Evolutionary conservation across 306 rosid species (phyloP), one percentile per base, ranked within the genome.

Genomic region (Vachellia pachyceras): DNA sequence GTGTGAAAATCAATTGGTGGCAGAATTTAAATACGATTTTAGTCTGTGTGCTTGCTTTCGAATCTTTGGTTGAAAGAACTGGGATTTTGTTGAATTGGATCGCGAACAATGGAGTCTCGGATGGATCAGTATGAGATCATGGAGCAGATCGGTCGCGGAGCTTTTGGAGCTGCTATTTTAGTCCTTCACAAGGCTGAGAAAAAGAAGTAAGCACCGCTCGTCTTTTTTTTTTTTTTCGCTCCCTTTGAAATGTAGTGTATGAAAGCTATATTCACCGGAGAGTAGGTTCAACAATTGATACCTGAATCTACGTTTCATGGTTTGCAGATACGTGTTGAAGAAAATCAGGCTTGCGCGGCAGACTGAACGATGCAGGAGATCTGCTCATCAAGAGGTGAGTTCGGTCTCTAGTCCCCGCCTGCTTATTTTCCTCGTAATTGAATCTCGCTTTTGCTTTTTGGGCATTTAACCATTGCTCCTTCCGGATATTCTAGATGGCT

Each of bases 91-190:
- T 4, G 63, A 42, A 66, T 69, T 80, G 85, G 85, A 80, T 78
- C 82, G 72, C 49, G 73, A 72, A 77, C 73, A 17, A 90, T 95
- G 97, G 97, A 90, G 87, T 95, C 97, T 79, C 85, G 96, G 83
- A 96, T 96, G 99, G 99, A 96, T 93, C 98, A 94, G 82, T 96
- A 96, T 73, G 99, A 96, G 91, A 90, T 96, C 89, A 94, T 96
- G 99, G 98, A 94, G 90, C 98, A 96, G 97, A 96, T 96, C 97
- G 98, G 99, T 73, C 91, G 99, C 5, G 99, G 99, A 65, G 99
- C 99, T 80, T 96, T 93, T 76, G 99, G 99, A 52, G 99, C 99
- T 78, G 99, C 99, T 75, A 93, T 96, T 88, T 96, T 96, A 36
- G 99, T 94, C 45, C 60, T 90, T 80, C 98, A 96, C 89, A 96